Conservation (phyloP, 306 rosid genomes). For the cucumber (Cucumis sativus) region Cucumber_9930_V3 NC_026660.2:29362501-29363000, state of each 20-base stretch:
- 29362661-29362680: not conserved
- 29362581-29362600: not conserved
- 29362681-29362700: not conserved
- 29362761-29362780: constrained; percentile 67
- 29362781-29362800: constrained; percentile 57
- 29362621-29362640: not conserved
- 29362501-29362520: not conserved
- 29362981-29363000: constrained; percentile 46
- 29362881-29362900: not conserved
- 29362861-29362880: not conserved
- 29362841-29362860: constrained; percentile 8
- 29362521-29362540: not conserved
- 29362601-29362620: not conserved
- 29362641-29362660: not conserved
- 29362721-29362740: constrained; percentile 37
- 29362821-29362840: constrained; percentile 2
- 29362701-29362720: constrained; percentile 34
- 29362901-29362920: not conserved
- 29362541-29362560: not conserved
- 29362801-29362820: constrained; percentile 10
- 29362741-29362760: constrained; percentile 43
- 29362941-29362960: constrained; percentile 13
- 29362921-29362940: not conserved
- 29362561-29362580: not conserved
- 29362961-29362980: constrained; percentile 17